Conservation (phyloP, 257 asterid genomes). For the Galeopsis tetrahit region DNA sequence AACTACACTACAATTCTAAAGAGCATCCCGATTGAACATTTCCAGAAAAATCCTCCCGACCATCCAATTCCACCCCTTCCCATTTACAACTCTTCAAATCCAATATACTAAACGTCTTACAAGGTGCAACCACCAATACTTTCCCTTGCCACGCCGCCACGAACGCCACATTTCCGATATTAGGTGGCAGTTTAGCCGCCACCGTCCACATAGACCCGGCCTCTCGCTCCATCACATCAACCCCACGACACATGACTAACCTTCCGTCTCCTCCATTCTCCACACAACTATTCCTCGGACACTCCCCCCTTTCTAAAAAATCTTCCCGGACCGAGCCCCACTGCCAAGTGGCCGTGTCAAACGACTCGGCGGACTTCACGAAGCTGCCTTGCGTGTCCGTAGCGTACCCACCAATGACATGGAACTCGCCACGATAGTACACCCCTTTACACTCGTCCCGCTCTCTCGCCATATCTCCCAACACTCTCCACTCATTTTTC, state of each 20-base stretch:
- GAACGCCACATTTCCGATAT: slow-evolving; percentile 35
- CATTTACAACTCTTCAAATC: slow-evolving; percentile 52
- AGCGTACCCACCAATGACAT: slow-evolving; percentile 72
- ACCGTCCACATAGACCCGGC: slow-evolving; percentile 48
- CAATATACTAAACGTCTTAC: slow-evolving; percentile 39
- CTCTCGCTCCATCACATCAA: slow-evolving; percentile 33
- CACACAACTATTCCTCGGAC: slow-evolving; percentile 55
- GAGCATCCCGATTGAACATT: slow-evolving; percentile 78
- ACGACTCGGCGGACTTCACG: slow-evolving; percentile 51
- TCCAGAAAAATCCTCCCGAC: slow-evolving; percentile 51
- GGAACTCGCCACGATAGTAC: slow-evolving; percentile 55
- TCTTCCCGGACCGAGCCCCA: slow-evolving; percentile 53
- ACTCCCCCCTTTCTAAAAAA: slow-evolving; percentile 43
- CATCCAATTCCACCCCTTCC: slow-evolving; percentile 43
- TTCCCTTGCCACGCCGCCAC: slow-evolving; percentile 61
- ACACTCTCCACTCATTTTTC: slow-evolving; percentile 44
- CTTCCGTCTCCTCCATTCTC: slow-evolving; percentile 42
- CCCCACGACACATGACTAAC: slow-evolving; percentile 39
- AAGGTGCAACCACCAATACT: slow-evolving; percentile 50
- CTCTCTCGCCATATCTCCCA: slow-evolving; percentile 71
- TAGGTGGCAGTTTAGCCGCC: slow-evolving; percentile 40
- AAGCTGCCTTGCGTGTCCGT: slow-evolving; percentile 66
- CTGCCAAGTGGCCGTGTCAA: slow-evolving; percentile 47
- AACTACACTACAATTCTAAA: slow-evolving; percentile 48
- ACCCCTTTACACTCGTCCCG: slow-evolving; percentile 75